Evolutionary conservation across 441 rosid species (phyloP).

Genomic region (Erodium texanum): DNA sequence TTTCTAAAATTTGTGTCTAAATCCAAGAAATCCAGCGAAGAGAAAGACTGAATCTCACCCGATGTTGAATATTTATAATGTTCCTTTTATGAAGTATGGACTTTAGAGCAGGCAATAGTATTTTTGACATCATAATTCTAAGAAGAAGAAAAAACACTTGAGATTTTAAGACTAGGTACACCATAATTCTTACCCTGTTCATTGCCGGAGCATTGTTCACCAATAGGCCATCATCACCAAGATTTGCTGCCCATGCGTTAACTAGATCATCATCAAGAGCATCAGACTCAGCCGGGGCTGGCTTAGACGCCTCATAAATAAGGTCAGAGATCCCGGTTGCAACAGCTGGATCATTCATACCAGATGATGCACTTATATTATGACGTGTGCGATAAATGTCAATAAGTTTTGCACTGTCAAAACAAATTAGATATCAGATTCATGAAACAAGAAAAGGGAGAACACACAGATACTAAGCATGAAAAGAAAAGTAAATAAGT

Average conservation of each 20-base stretch:
- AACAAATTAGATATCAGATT: conserved; percentile 14
- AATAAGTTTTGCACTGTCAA: conserved; percentile 81
- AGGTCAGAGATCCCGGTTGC: conserved; percentile 96
- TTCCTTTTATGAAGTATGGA: not conserved
- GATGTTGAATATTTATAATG: not conserved
- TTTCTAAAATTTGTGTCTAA: not conserved
- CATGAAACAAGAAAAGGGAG: not conserved
- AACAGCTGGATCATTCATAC: conserved; percentile 84
- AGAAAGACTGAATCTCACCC: not conserved
- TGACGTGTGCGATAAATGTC: conserved; percentile 80
- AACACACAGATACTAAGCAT: conserved; percentile 4
- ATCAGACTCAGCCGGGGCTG: conserved; percentile 58
- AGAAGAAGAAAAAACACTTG: not conserved
- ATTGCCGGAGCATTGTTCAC: conserved; percentile 90
- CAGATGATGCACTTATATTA: conserved; percentile 80
- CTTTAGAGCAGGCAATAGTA: not conserved
- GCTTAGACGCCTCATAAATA: conserved; percentile 68
- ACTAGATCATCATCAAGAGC: conserved; percentile 95
- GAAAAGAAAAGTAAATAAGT: not conserved
- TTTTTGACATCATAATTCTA: not conserved
- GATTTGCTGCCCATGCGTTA: conserved; percentile 98
- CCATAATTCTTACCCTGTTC: conserved; percentile 59
- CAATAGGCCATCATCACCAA: conserved; percentile 87
- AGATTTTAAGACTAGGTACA: not conserved
- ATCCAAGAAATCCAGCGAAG: not conserved